Percentiles rank a stretch among this genome's conserved stretches.
Evolutionary conservation across 148 eudicot genomes (phyloP).

Genomic region (Rhododendron ovatum): DNA sequence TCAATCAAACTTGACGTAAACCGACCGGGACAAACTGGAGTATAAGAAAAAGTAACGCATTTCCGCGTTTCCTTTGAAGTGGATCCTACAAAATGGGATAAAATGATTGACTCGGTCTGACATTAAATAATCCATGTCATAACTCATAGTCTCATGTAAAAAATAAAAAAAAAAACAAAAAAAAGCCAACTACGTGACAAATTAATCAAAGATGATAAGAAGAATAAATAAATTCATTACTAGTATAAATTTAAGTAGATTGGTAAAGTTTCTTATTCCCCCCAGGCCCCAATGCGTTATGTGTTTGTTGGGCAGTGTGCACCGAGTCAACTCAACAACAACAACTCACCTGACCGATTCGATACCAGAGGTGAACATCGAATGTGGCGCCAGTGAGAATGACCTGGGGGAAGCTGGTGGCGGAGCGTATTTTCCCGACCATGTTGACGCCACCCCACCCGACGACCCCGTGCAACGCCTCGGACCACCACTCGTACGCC

Average conservation of each 20-base stretch:
- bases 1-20: not conserved
- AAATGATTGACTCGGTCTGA: no score
- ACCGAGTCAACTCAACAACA: slow-evolving; percentile 3
- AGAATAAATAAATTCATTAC: not conserved
- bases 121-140: not conserved
- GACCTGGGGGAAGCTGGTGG: slow-evolving; percentile 88
- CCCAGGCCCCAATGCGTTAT: not conserved
- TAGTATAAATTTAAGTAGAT: not conserved
- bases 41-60: not conserved
- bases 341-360: slow-evolving; percentile 63
- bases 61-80: not conserved
- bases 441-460: slow-evolving; percentile 40
- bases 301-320: not conserved
- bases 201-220: not conserved
- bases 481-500: slow-evolving; percentile 85
- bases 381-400: slow-evolving; percentile 74
- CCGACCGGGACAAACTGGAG: not conserved
- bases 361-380: slow-evolving; percentile 71
- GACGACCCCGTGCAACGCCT: slow-evolving; percentile 71
- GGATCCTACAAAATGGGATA: not conserved
- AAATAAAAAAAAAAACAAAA: not conserved
- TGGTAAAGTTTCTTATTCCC: not conserved
- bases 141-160: not conserved
- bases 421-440: slow-evolving; percentile 28
- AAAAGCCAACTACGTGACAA: not conserved